These are phyloP conservation scores for Periglandula ipomoeae DNA, from an alignment of 2,329 filamentous ascomycete genomes.

Conservation along the genomic window DNA sequence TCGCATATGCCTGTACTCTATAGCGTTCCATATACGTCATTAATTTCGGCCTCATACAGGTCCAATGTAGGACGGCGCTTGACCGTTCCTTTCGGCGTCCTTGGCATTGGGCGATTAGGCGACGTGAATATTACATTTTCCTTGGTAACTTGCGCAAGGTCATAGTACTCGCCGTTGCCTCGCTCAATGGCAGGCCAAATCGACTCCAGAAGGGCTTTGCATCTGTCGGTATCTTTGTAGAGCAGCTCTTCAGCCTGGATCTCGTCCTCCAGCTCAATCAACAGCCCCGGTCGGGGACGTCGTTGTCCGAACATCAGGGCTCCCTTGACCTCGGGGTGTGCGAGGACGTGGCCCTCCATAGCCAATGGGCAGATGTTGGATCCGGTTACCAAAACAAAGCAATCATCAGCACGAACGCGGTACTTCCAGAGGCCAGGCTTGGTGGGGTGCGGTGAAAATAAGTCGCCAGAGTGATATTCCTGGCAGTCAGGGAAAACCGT, in stretches of 20 bases:
- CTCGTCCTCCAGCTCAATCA: not conserved
- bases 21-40: not conserved
- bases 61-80: not conserved
- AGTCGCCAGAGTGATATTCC: not conserved
- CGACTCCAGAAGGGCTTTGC: not conserved
- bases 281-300: not conserved
- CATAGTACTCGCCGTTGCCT: not conserved
- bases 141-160: not conserved
- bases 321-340: not conserved
- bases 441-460: not conserved
- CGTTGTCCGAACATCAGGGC: not conserved
- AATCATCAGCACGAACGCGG: not conserved
- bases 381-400: not conserved
- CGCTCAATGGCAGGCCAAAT: not conserved
- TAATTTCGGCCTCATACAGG: not conserved
- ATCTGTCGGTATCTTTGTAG: not conserved
- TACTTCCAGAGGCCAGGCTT: not conserved
- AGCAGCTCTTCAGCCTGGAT: not conserved
- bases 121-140: not conserved
- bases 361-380: not conserved
- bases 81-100: not conserved
- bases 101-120: not conserved
- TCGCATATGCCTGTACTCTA: too few species aligned
- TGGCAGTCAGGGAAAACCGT: not conserved
- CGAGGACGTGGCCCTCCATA: not conserved